Percentiles rank a stretch among this genome's conserved stretches.
Conservation (phyloP, 2,329 filamentous ascomycete species). For the Diplodia intermedia region DNA sequence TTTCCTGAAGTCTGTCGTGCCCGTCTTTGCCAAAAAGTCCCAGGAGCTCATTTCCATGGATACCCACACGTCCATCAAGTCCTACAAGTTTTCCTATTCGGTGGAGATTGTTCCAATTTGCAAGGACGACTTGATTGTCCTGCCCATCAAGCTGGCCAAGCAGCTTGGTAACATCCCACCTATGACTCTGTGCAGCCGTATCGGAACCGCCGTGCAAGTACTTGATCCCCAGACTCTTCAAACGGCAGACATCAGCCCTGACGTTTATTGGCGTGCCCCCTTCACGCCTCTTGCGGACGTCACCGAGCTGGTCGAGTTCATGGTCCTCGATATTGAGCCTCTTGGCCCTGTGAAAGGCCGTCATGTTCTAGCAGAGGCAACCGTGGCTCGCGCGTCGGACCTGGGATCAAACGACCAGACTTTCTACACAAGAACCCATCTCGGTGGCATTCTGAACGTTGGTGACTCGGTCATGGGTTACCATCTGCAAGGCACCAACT, state of each 20-base stretch:
- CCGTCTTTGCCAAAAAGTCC: conserved; percentile 81
- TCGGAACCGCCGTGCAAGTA: conserved; percentile 89
- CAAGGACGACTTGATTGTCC: conserved; percentile 94
- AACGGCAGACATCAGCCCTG: conserved; percentile 80
- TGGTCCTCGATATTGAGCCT: conserved; percentile 92
- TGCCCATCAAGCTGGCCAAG: conserved; percentile 89
- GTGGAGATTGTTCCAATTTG: conserved; percentile 91
- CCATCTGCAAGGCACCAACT: conserved; percentile 85
- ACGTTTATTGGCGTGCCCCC: conserved; percentile 88
- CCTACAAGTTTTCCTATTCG: conserved; percentile 94
- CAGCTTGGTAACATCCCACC: conserved; percentile 87
- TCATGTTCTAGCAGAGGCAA: conserved; percentile 84
- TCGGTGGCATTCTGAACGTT: conserved; percentile 82
- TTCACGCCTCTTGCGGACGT: conserved; percentile 86
- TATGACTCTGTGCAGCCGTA: conserved; percentile 81
- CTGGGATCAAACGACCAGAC: conserved; percentile 84
- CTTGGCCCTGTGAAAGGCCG: conserved; percentile 77
- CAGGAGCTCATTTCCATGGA: conserved; percentile 94
- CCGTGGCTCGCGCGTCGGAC: conserved; percentile 84
- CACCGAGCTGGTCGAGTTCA: conserved; percentile 85
- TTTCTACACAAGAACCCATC: conserved; percentile 89
- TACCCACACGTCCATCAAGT: conserved; percentile 85
- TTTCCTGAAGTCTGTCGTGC: conserved; percentile 82
- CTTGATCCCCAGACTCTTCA: conserved; percentile 91
- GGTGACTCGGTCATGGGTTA: conserved; percentile 97